phyloP scores from a whole-genome alignment of 192 early-diverging fungal species.

The Umbelopsis sp. region DNA sequence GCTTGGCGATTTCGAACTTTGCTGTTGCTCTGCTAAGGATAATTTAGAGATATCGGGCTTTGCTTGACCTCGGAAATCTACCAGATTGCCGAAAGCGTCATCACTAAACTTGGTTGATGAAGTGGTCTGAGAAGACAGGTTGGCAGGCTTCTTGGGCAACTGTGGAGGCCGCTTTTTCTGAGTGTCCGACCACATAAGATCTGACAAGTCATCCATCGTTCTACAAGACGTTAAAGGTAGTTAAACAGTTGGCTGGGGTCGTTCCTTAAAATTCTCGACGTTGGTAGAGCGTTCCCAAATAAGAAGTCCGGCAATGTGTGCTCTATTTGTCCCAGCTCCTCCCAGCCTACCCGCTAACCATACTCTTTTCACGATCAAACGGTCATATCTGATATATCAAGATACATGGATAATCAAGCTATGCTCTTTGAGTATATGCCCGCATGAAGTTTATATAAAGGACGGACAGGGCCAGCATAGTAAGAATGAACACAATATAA shows the following conservation, averaged over 20 bases:
- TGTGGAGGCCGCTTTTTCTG: conserved; percentile 8
- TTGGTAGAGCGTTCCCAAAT: no score
- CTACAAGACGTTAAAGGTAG: not conserved
- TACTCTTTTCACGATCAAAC: no score
- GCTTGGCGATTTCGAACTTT: conserved; percentile 4
- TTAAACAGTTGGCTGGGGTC: not conserved
- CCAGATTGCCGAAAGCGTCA: conserved; percentile 16
- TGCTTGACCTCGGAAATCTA: conserved; percentile 15
- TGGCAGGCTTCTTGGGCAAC: conserved; percentile 6
- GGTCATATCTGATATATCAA: no score
- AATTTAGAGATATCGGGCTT: conserved; percentile 25
- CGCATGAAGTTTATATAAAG: not conserved
- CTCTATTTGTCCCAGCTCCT: no score
- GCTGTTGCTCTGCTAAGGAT: conserved; percentile 20
- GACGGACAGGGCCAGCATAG: no score
- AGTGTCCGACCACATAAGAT: conserved; percentile 13
- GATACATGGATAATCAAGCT: no score
- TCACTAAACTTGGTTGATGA: not conserved
- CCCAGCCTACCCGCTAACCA: no score
- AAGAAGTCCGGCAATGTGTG: not conserved
- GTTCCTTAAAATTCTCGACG: conserved; percentile 12
- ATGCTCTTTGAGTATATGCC: no score
- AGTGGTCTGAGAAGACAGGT: not conserved
- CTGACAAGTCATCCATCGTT: conserved; percentile 18
- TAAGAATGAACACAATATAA: no score